Conservation (phyloP, 306 rosid species). For the Arachis stenosperma region DNA sequence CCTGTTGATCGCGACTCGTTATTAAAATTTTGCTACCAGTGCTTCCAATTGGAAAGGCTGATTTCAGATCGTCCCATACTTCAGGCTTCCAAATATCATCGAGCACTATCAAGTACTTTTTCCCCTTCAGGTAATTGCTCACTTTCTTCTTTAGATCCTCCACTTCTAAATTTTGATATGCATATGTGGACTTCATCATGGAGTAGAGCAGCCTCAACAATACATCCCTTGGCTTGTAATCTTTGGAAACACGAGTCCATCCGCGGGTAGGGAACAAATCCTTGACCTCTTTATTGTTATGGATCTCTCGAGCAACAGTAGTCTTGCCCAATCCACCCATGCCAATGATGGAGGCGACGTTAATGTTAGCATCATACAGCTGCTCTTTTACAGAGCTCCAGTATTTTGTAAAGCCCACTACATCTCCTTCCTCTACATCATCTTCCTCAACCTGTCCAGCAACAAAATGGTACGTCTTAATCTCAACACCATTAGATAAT, state of each 20-base stretch:
- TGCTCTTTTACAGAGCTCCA: too few species aligned
- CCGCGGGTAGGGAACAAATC: background rate
- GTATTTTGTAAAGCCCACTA: background rate
- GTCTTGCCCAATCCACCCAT: constrained; percentile 41
- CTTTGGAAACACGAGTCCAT: constrained; percentile 21
- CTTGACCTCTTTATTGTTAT: background rate
- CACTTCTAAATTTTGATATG: background rate
- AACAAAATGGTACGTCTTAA: background rate
- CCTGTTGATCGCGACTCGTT: background rate
- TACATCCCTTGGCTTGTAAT: background rate
- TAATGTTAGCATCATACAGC: background rate
- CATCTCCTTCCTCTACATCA: constrained; percentile 13
- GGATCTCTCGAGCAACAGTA: constrained; percentile 24
- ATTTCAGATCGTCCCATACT: background rate
- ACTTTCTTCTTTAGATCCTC: background rate
- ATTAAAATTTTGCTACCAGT: constrained; percentile 33
- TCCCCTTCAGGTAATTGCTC: background rate
- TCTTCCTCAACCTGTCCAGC: background rate
- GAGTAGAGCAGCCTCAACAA: background rate
- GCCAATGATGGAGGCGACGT: constrained; percentile 19
- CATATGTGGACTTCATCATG: background rate
- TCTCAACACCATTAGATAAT: background rate
- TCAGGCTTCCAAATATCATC: constrained; percentile 6
- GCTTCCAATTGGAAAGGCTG: constrained; percentile 1
- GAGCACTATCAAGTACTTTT: constrained; percentile 18